Evolutionary conservation across 768 basidiomycete genomes (phyloP).

Genomic region (Imleria badia): DNA sequence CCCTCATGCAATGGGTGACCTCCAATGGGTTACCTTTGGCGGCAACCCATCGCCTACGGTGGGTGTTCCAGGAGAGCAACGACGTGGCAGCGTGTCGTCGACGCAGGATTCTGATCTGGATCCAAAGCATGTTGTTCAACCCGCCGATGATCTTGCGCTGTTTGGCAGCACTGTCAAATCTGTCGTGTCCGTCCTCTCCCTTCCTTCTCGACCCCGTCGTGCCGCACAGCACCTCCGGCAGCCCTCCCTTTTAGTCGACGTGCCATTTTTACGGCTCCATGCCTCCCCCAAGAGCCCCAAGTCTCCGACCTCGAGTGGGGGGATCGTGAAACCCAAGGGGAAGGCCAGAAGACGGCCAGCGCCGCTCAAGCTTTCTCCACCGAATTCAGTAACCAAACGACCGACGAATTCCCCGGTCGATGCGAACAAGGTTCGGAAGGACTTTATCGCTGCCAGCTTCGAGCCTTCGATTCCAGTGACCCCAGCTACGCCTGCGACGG

Average conservation of each 20-base stretch:
- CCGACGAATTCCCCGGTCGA: conserved; percentile 39
- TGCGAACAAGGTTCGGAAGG: conserved; percentile 33
- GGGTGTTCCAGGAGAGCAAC: conserved; percentile 27
- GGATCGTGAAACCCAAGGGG: conserved; percentile 17
- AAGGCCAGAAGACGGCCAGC: conserved; percentile 42
- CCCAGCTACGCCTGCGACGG: neutral
- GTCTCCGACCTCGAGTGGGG: conserved; percentile 6
- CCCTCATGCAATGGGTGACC: conserved; percentile 28
- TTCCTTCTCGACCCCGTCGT: conserved; percentile 36
- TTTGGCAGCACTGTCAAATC: conserved; percentile 35
- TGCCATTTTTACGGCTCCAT: conserved; percentile 23
- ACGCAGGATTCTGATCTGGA: conserved; percentile 57
- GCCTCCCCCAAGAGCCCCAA: conserved; percentile 15
- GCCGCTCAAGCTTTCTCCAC: conserved; percentile 40
- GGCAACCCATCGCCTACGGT: conserved; percentile 20
- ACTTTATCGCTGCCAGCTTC: conserved; percentile 48
- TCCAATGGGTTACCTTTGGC: conserved; percentile 46
- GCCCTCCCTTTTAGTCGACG: conserved; percentile 36
- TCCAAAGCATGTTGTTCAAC: conserved; percentile 46
- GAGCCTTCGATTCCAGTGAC: conserved; percentile 25
- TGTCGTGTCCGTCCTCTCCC: conserved; percentile 35
- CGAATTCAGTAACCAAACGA: conserved; percentile 31
- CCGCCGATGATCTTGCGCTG: conserved; percentile 34
- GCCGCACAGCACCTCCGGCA: conserved; percentile 39
- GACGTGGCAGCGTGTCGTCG: conserved; percentile 50